Evolutionary conservation across 2,329 filamentous ascomycete genomes (phyloP).

Genomic region (Curvularia eragrostidis): DNA sequence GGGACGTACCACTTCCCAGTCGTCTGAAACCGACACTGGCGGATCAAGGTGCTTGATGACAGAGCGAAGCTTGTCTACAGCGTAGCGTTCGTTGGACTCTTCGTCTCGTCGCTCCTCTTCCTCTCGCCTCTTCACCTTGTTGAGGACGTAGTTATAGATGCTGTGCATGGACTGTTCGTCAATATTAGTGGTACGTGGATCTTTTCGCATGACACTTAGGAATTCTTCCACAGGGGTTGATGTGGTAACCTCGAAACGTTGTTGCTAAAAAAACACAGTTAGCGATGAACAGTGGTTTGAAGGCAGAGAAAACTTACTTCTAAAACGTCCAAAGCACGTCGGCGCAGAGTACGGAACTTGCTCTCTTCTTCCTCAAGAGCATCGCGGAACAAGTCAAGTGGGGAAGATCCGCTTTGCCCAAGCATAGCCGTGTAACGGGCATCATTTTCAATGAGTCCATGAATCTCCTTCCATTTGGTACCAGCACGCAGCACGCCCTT

Average conservation of each 20-base stretch:
- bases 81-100: constrained; percentile 84
- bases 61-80: constrained; percentile 82
- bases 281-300: constrained; percentile 5
- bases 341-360: constrained; percentile 78
- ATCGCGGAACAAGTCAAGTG: constrained; percentile 96
- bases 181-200: constrained; percentile 87
- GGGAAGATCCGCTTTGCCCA: constrained; percentile 82
- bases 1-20: constrained; percentile 85
- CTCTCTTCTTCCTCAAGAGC: constrained; percentile 92
- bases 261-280: constrained; percentile 66
- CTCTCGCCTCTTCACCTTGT: constrained; percentile 80
- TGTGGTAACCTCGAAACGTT: constrained; percentile 86
- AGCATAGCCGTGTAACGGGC: constrained; percentile 83
- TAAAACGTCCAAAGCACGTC: constrained; percentile 85
- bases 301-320: constrained; percentile 69
- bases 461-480: constrained; percentile 85
- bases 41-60: constrained; percentile 91
- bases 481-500: constrained; percentile 86
- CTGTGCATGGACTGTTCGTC: constrained; percentile 77
- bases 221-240: constrained; percentile 92
- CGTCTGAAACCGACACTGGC: constrained; percentile 76
- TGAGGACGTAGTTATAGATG: constrained; percentile 86
- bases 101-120: constrained; percentile 84
- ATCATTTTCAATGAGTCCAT: constrained; percentile 77
- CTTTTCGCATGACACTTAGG: constrained; percentile 78